These are phyloP conservation scores for Ophiostoma montium DNA, from an alignment of 2,329 filamentous ascomycete species.

Conservation along the genomic window DNA sequence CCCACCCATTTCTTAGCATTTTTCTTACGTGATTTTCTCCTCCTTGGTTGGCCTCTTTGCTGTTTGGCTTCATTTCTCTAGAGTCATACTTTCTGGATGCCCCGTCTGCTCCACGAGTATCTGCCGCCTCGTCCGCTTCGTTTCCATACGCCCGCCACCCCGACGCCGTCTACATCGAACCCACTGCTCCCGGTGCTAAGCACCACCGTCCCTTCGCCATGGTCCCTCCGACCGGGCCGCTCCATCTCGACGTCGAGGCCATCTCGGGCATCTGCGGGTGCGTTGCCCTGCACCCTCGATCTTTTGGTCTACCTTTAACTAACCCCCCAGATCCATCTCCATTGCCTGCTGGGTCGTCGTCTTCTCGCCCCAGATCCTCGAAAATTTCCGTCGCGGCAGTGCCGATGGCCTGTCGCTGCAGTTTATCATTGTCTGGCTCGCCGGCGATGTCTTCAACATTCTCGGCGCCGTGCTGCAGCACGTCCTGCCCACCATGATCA, in stretches of 20 bases:
- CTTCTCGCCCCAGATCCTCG: constrained; percentile 81
- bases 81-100: too few relatives aligned
- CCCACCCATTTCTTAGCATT: too few relatives aligned
- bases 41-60: too few relatives aligned
- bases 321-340: constrained; percentile 52
- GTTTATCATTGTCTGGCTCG: constrained; percentile 86
- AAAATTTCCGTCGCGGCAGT: constrained; percentile 16
- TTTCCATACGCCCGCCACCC: too few relatives aligned
- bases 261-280: constrained; percentile 85
- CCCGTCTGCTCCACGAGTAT: too few relatives aligned
- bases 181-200: too few relatives aligned
- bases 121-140: too few relatives aligned
- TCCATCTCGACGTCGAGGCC: constrained; percentile 73
- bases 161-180: too few relatives aligned
- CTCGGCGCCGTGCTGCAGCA: constrained; percentile 29
- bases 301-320: constrained; percentile 12
- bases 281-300: too few relatives aligned
- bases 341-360: constrained; percentile 98
- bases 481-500: constrained; percentile 76
- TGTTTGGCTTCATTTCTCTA: too few relatives aligned
- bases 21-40: too few relatives aligned
- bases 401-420: constrained; percentile 28
- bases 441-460: constrained; percentile 48
- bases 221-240: constrained; percentile 39
- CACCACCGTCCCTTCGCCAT: constrained; percentile 20